Base-by-base conservation (phyloP, 2,329 filamentous ascomycete species). In the Fusarium praegraminearum region DNA sequence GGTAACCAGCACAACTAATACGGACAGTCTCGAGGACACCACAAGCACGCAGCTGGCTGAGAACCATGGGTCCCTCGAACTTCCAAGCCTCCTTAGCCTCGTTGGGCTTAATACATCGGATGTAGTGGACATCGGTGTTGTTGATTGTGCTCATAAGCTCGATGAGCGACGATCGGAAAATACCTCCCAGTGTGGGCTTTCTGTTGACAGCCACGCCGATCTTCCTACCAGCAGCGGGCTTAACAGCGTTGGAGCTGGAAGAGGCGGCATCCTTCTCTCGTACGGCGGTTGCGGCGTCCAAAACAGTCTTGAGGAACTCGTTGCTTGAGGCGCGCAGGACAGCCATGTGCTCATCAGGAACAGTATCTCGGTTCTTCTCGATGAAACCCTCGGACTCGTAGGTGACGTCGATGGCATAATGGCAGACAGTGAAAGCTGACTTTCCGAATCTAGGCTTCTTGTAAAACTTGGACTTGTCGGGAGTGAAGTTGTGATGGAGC, bases 371-470 rank as follows among this genome's bases (percentile, higher is more conserved):
- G 81, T 99, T 99, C 87, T 99, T 99, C 80, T 99, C 97, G 76
- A 99, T 98, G 82, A 99, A 99, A 47, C 96, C 96, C 75, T 99
- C 96, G 3, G 95, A 98, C 81, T 99, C 96, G 79, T 99, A 99
- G 20, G 95, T 98, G 74, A 99, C 96, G 76, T 99, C 96, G 59
- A 99, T 87, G 54, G 96, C 96, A 81, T 99, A 99, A 82, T 99
- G 97, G 80, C 95, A 98, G 68, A 99, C 94, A 10, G 96, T 98
- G 83, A 99, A 99, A 2, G 96, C 87, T 16, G 94, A 97, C 82
- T 98, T 98, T 73, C 96, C 96, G 75, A 99, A 99, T 60, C 96
- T 89, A 9, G 96, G 96, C 83, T 98, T 99, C 85, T 98, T 98
- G 87, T 97, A 99, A 79, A 98, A 98, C 77, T 93, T 93, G 80